phyloP scores from a whole-genome alignment of 2,329 filamentous ascomycete species.

The Berkeleyomyces rouxiae region DNA sequence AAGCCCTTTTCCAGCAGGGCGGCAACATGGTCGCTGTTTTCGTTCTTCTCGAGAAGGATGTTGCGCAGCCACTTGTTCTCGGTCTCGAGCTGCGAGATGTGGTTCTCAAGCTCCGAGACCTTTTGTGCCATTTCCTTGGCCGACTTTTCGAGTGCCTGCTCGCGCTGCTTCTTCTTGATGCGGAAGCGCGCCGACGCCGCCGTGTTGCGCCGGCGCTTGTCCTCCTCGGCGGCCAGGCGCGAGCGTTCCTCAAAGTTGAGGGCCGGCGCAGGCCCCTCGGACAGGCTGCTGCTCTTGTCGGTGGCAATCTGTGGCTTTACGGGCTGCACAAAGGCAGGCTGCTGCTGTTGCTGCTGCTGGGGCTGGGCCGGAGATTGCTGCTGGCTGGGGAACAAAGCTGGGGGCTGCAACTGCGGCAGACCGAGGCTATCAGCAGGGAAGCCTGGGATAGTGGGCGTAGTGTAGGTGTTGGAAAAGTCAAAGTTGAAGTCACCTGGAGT shows the following conservation, averaged over 20 bases:
- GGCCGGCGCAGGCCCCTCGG: conserved; percentile 25
- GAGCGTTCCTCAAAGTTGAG: conserved; percentile 53
- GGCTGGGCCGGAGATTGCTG: conserved; percentile 20
- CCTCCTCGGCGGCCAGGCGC: conserved; percentile 64
- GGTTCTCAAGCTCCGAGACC: conserved; percentile 53
- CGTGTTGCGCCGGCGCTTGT: conserved; percentile 78
- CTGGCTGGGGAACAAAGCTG: conserved; percentile 29
- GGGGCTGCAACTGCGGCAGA: conserved; percentile 38
- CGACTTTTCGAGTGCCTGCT: conserved; percentile 66
- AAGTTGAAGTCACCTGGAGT: conserved; percentile 12
- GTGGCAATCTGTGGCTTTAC: conserved; percentile 19
- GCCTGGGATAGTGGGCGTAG: neutral
- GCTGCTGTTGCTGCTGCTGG: conserved; percentile 16
- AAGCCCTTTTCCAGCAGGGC: conserved; percentile 34
- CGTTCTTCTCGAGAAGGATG: conserved; percentile 67
- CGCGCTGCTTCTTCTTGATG: conserved; percentile 90
- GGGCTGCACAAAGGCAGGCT: conserved; percentile 11
- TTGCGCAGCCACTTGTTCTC: conserved; percentile 74
- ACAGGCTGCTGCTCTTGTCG: conserved; percentile 28
- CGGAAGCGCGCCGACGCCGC: conserved; percentile 79
- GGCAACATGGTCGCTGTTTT: conserved; percentile 37
- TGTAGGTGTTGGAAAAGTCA: conserved; percentile 29
- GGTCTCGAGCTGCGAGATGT: conserved; percentile 61
- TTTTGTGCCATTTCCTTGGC: conserved; percentile 75
- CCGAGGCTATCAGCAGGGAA: conserved; percentile 15